A percentile compares a stretch with the other conserved stretches of the same genome.
Evolutionary conservation across 345 rosid genomes (phyloP).

Genomic region (Lumnitzera littorea): DNA sequence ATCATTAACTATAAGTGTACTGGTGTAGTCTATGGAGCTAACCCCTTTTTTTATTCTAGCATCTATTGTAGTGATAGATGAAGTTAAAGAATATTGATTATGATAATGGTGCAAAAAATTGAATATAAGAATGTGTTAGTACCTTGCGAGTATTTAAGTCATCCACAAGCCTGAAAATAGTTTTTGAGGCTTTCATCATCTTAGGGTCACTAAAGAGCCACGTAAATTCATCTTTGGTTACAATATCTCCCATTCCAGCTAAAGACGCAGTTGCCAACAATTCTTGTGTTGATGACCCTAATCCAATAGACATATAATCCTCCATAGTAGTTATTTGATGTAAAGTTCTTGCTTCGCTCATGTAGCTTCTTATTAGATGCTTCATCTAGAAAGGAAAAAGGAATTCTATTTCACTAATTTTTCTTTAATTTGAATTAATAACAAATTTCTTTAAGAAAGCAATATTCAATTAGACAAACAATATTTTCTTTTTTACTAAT

Average conservation of each 20-base stretch:
- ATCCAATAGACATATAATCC: constrained; percentile 20
- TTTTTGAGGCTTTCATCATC: not conserved
- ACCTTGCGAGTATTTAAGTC: constrained; percentile 15
- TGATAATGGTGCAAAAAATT: too few species aligned
- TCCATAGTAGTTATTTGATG: constrained; percentile 18
- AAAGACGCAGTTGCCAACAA: constrained; percentile 1
- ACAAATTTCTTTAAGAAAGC: constrained; percentile 1
- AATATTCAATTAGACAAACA: too few species aligned
- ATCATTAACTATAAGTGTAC: too few species aligned
- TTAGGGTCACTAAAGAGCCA: constrained; percentile 9
- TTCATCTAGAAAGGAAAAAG: constrained; percentile 19
- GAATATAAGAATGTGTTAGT: not conserved
- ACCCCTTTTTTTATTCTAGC: too few species aligned
- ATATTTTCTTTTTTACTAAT: too few species aligned
- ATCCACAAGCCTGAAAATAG: constrained; percentile 11
- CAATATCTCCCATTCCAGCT: constrained; percentile 9
- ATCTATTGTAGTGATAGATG: too few species aligned
- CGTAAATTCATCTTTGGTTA: constrained; percentile 9
- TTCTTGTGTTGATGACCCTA: not conserved
- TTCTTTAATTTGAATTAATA: not conserved
- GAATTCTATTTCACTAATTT: constrained; percentile 1
- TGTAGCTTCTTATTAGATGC: not conserved
- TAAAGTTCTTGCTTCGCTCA: constrained; percentile 11
- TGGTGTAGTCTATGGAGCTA: too few species aligned
- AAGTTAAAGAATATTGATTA: too few species aligned